Base-by-base conservation (phyloP, 352 stramenopile genomes). In the Globisporangium perplexum region DNA sequence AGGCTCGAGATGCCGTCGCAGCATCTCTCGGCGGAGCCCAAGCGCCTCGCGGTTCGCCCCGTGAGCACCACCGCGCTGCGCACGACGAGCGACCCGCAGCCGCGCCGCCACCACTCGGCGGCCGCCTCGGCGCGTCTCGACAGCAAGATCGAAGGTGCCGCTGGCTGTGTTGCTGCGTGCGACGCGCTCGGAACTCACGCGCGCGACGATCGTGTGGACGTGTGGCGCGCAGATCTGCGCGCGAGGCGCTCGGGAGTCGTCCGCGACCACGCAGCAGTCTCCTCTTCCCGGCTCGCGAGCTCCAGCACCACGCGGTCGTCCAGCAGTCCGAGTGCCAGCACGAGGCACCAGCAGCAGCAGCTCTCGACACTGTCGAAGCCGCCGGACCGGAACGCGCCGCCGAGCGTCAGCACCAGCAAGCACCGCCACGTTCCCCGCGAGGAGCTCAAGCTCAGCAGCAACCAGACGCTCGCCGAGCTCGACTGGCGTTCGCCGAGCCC, bases 101-200 rank as follows among this genome's bases (percentile, higher is more conserved):
- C 31, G 20, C 41, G n/a, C 24, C 26, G 38, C 11, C 43, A 22
- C 2, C 55, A 26, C 30, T 49, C 50, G 41, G n/a, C n/a, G n/a
- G 14, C 48, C 20, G 31, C 24, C 0, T 43, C 38, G 6, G 35
- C 10, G 24, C 36, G 35, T 35, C 46, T 62, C 7, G 49, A 53
- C 31, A 62, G 42, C 39, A 62, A 47, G 18, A 62, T 50, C 20
- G 42, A 62, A 56, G 54, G 54, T 60, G 26, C 3, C 26, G n/a
- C n/a, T n/a, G n/a, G 28, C 4, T 15, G 8, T 23, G 36, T n/a
- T 48, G 20, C 0, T 28, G 10, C 17, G 28, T n/a, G 11, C 2
- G 18, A 20, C 17, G 33, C 12, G 28, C 50, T 23, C 30, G 11
- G 20, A 30, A 39, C 50, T 31, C 15, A 22, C 23, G 4, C 2